Evolutionary conservation across 306 rosid species (phyloP).

Genomic region (Sicyos baderoa): DNA sequence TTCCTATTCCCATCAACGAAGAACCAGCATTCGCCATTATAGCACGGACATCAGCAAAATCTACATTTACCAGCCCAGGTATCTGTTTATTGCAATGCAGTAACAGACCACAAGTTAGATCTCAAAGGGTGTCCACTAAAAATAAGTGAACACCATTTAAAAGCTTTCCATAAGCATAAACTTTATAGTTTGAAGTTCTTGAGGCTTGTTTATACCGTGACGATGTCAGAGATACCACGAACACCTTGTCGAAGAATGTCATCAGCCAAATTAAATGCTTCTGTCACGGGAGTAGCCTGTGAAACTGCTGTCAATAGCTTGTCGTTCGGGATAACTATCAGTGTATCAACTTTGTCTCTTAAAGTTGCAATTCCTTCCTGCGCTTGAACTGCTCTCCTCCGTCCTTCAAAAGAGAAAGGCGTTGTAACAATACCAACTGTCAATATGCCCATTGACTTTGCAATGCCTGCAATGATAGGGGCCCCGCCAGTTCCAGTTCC

Average conservation of each 20-base stretch:
- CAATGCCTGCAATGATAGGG: slow-evolving; percentile 85
- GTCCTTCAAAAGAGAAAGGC: slow-evolving; percentile 95
- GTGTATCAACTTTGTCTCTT: slow-evolving; percentile 89
- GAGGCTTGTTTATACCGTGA: slow-evolving; percentile 47
- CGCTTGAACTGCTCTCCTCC: slow-evolving; percentile 97
- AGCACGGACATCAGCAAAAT: slow-evolving; percentile 92
- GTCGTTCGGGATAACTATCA: slow-evolving; percentile 97
- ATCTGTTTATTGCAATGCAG: slow-evolving; percentile 36
- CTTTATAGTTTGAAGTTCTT: neutral
- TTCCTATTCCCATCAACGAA: slow-evolving; percentile 91
- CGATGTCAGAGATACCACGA: slow-evolving; percentile 97
- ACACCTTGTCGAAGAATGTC: slow-evolving; percentile 99
- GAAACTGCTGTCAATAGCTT: slow-evolving; percentile 94
- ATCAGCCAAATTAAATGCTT: slow-evolving; percentile 96
- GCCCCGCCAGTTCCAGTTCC: slow-evolving; percentile 99
- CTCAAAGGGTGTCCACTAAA: neutral
- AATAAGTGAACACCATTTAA: neutral
- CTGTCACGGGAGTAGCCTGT: slow-evolving; percentile 92
- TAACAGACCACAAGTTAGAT: slow-evolving; percentile 12
- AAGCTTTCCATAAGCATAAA: neutral
- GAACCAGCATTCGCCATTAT: slow-evolving; percentile 96
- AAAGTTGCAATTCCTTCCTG: slow-evolving; percentile 99
- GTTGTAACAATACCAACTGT: slow-evolving; percentile 98
- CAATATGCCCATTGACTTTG: slow-evolving; percentile 92
- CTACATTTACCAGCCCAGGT: slow-evolving; percentile 89